These are phyloP conservation scores for Elsinoe arachidis DNA, from an alignment of 2,329 filamentous ascomycete genomes.

Conservation along the genomic window DNA sequence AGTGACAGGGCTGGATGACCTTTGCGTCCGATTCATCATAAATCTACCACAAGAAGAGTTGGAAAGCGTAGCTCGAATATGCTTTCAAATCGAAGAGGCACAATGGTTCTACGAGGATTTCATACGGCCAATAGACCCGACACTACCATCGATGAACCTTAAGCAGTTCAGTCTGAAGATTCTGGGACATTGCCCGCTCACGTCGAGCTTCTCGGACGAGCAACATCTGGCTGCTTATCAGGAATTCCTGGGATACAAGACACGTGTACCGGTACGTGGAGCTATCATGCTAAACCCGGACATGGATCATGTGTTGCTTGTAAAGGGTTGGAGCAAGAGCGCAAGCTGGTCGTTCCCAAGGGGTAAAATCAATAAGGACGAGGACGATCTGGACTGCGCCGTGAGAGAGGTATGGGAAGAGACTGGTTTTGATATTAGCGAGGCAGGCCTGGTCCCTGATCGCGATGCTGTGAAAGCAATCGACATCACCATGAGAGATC, in stretches of 20 bases:
- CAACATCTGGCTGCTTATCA: slow-evolving; percentile 78
- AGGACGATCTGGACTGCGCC: slow-evolving; percentile 87
- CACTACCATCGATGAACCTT: slow-evolving; percentile 75
- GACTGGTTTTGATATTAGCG: slow-evolving; percentile 76
- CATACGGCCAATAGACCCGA: slow-evolving; percentile 78
- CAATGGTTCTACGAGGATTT: slow-evolving; percentile 99
- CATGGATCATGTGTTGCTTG: slow-evolving; percentile 91
- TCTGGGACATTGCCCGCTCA: slow-evolving; percentile 86
- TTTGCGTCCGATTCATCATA: slow-evolving; percentile 96
- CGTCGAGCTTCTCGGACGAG: slow-evolving; percentile 69
- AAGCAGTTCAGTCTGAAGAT: slow-evolving; percentile 81
- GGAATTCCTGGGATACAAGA: slow-evolving; percentile 91
- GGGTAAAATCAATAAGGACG: slow-evolving; percentile 97
- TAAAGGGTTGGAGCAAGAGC: slow-evolving; percentile 96
- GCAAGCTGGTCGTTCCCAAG: slow-evolving; percentile 94
- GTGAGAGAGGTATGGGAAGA: slow-evolving; percentile 93
- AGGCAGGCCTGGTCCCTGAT: slow-evolving; percentile 64
- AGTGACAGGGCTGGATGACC: slow-evolving; percentile 77
- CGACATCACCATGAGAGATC: slow-evolving; percentile 80
- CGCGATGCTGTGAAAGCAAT: slow-evolving; percentile 70
- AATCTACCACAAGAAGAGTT: slow-evolving; percentile 91
- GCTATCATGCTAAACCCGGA: slow-evolving; percentile 84
- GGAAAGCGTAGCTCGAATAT: slow-evolving; percentile 82
- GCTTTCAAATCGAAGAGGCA: slow-evolving; percentile 97
- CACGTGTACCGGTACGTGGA: slow-evolving; percentile 82